Evolutionary conservation across 2,329 filamentous ascomycete species (phyloP), one percentile per base, ranked within the genome.

Genomic region (Pyricularia pennisetigena): DNA sequence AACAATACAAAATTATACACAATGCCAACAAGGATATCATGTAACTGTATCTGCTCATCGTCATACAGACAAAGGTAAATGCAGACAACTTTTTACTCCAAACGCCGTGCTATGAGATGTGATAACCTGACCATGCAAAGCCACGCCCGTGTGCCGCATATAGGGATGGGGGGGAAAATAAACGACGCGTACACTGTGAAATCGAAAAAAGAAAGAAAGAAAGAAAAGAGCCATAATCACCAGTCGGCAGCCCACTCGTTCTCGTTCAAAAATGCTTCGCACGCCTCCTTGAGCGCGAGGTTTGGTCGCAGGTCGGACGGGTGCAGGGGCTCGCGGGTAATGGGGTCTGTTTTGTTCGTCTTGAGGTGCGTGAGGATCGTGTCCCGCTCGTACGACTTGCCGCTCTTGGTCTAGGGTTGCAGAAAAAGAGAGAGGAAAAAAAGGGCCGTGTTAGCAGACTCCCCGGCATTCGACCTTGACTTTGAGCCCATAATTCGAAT

Each of bases 191-290:
- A 20, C 10, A 63, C 16, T 26, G n/a, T 7, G 28, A 63, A 4
- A 64, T n/a, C 23, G 4, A 14, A 32, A 32, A 62, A 64, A 64
- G 64, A 29, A 63, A 64, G 3, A 64, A 8, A 3, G 54, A 57
- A 54, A 26, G 24, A 59, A 54, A 28, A 49, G 29, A 24, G 5
- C 8, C 32, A 4, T 5, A n/a, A 62, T 67, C 81, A 97, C 90
- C 91, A 98, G 76, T 97, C 94, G 57, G 91, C 93, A 0, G 93
- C 93, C 92, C 95, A 97, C 10, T 93, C 94, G 74, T 97, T 97
- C 72, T 91, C 82, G 30, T 91, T 85, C 69, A 97, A 80, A 74
- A 97, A 98, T 72, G 95, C 91, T 64, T 91, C 88, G 75, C 93
- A 96, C 0, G 66, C 94, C 67, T 91, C 86, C 76, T 89, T 92